phyloP scores from a whole-genome alignment of 1,139 yeast species.

The Spencermartinsiella ligniputridi region DNA sequence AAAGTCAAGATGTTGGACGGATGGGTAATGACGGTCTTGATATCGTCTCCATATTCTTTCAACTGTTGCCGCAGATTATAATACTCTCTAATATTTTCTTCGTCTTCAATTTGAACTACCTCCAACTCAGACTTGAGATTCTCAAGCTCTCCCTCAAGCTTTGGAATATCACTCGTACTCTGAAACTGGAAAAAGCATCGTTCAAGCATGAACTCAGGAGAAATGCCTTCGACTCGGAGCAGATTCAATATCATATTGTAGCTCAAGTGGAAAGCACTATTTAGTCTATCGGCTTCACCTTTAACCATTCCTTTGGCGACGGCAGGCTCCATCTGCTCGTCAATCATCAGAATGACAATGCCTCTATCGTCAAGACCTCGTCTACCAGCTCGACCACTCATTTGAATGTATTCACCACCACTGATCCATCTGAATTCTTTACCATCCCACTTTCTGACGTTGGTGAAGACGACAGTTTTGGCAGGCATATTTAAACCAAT shows the following conservation, averaged over 20 bases:
- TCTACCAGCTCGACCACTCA: constrained; percentile 99
- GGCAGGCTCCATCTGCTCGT: constrained; percentile 98
- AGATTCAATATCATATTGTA: constrained; percentile 95
- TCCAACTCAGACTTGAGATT: constrained; percentile 49
- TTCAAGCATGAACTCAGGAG: constrained; percentile 96
- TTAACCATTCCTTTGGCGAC: constrained; percentile 99
- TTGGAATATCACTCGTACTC: constrained; percentile 84
- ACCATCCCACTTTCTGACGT: constrained; percentile 98
- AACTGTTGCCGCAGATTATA: constrained; percentile 76
- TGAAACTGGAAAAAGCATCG: constrained; percentile 94
- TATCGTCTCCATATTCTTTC: constrained; percentile 66
- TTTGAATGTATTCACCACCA: constrained; percentile 98
- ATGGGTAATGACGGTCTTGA: constrained; percentile 80
- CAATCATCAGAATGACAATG: constrained; percentile 98
- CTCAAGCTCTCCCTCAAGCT: constrained; percentile 60
- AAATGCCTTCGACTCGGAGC: constrained; percentile 95
- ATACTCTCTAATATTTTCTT: constrained; percentile 68
- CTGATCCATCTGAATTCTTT: constrained; percentile 96
- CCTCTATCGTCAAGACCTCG: constrained; percentile 99
- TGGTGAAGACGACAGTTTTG: constrained; percentile 94
- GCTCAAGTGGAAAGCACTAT: constrained; percentile 94
- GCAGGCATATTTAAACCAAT: constrained; percentile 99
- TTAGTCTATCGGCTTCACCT: constrained; percentile 95
- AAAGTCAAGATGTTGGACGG: constrained; percentile 83
- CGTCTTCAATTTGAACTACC: constrained; percentile 62